These are phyloP conservation scores for Austroboletus eburneus DNA, from an alignment of 768 basidiomycete genomes.

Conservation along the genomic window DNA sequence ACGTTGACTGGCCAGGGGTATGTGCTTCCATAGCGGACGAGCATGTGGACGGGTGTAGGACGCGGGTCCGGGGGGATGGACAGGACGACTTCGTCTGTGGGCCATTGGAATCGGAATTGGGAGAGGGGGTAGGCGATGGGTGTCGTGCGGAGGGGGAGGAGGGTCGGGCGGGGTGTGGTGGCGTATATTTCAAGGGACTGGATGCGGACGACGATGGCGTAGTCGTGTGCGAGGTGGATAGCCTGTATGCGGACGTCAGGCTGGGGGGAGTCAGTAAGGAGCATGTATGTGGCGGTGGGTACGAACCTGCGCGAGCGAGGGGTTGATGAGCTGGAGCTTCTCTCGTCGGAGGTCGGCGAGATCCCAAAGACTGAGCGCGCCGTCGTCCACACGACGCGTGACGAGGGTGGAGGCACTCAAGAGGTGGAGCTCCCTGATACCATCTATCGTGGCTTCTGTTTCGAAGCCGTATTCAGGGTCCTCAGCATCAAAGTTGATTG, in stretches of 20 bases:
- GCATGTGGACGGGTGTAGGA: constrained; percentile 44
- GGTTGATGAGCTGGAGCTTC: constrained; percentile 35
- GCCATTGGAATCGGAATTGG: constrained; percentile 50
- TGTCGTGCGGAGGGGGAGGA: neutral
- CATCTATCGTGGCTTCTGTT: constrained; percentile 30
- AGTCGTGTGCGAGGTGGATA: constrained; percentile 39
- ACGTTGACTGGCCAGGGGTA: constrained; percentile 69
- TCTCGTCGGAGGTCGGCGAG: constrained; percentile 28
- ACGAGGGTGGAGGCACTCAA: constrained; percentile 38
- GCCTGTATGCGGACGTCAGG: constrained; percentile 38
- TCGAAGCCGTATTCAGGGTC: constrained; percentile 38
- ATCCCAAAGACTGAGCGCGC: constrained; percentile 35
- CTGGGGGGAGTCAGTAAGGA: constrained; percentile 1
- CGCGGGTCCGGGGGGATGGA: constrained; percentile 3
- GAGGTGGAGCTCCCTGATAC: constrained; percentile 31
- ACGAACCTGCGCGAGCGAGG: constrained; percentile 13
- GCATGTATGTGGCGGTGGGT: too few relatives aligned
- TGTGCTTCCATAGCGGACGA: constrained; percentile 56
- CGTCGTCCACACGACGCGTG: constrained; percentile 29
- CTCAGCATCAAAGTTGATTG: constrained; percentile 34
- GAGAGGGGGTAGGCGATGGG: constrained; percentile 41
- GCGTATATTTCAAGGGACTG: constrained; percentile 43
- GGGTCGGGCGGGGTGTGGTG: constrained; percentile 7
- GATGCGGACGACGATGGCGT: constrained; percentile 43
- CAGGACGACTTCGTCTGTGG: constrained; percentile 49